Evolutionary conservation across 2,329 filamentous ascomycete species (phyloP).

Genomic region (Colletotrichum sp.): DNA sequence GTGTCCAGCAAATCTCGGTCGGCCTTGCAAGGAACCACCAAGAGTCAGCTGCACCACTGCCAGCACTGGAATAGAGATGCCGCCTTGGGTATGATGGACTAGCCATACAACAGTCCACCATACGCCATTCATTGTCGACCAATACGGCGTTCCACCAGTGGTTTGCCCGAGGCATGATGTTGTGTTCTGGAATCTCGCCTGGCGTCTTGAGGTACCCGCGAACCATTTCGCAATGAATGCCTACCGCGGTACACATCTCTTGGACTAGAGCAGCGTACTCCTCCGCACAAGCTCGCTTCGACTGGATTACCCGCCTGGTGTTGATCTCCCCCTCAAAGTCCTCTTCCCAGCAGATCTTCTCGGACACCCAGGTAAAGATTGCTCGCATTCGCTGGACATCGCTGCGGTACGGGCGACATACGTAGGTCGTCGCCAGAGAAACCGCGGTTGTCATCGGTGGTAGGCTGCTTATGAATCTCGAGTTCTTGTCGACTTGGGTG

Average conservation of each 20-base stretch:
- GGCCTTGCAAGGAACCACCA: constrained; percentile 97
- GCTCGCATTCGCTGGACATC: constrained; percentile 92
- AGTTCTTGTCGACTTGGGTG: constrained; percentile 91
- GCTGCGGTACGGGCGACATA: constrained; percentile 92
- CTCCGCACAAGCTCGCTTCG: constrained; percentile 82
- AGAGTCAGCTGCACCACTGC: constrained; percentile 73
- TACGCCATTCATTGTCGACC: constrained; percentile 93
- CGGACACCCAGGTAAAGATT: constrained; percentile 97
- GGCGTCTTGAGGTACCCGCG: constrained; percentile 90
- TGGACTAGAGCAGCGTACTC: constrained; percentile 88
- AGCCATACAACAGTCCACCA: constrained; percentile 93
- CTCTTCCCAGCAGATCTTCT: constrained; percentile 94
- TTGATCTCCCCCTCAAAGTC: constrained; percentile 88
- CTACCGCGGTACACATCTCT: constrained; percentile 93
- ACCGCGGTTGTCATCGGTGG: constrained; percentile 83
- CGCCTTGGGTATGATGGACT: constrained; percentile 89
- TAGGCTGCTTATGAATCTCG: constrained; percentile 84
- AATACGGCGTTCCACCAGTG: constrained; percentile 98
- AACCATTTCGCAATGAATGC: constrained; percentile 85
- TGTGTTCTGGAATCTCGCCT: constrained; percentile 81
- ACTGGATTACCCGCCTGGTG: constrained; percentile 81
- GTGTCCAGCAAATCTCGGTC: constrained; percentile 91
- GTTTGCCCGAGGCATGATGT: constrained; percentile 84
- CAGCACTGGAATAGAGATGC: constrained; percentile 75
- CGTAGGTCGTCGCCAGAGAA: constrained; percentile 85